Percentiles rank a stretch among this genome's conserved stretches.
These are phyloP conservation scores for Metroxylon sagu DNA, from an alignment of 176 grass and related monocot genomes.

Conservation along the genomic window DNA sequence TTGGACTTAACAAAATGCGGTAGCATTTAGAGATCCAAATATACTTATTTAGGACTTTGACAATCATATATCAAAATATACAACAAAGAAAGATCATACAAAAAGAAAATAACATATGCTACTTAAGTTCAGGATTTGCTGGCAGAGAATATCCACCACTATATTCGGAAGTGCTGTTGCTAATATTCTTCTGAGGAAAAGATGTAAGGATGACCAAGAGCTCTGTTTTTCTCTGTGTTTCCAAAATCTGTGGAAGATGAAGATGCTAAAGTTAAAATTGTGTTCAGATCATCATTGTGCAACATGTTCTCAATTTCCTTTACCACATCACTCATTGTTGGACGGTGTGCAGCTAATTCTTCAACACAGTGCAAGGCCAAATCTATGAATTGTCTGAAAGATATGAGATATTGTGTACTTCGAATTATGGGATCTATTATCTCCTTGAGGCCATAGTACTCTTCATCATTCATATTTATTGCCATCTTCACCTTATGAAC, in stretches of 20 bases:
- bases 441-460: slow-evolving; percentile 71
- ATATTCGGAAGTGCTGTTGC: slow-evolving; percentile 51
- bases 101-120: slow-evolving; percentile 6
- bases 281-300: slow-evolving; percentile 50
- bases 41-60: no score
- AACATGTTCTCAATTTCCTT: slow-evolving; percentile 88
- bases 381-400: slow-evolving; percentile 67
- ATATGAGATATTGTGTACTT: slow-evolving; percentile 42
- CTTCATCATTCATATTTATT: slow-evolving; percentile 39
- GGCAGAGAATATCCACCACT: slow-evolving; percentile 63
- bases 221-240: slow-evolving; percentile 29
- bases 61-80: no score
- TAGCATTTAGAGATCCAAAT: no score
- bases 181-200: slow-evolving; percentile 43
- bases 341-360: slow-evolving; percentile 41
- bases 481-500: slow-evolving; percentile 54
- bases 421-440: slow-evolving; percentile 55
- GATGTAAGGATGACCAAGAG: slow-evolving; percentile 55
- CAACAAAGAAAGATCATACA: no score
- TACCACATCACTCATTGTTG: slow-evolving; percentile 68
- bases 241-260: slow-evolving; percentile 60
- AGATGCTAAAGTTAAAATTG: slow-evolving; percentile 41
- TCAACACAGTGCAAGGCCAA: slow-evolving; percentile 60
- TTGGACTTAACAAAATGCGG: no score
- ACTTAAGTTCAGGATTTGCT: slow-evolving; percentile 73